Evolutionary conservation across 208 protist genomes (phyloP).

Genomic region (Blechomonas ayalai): DNA sequence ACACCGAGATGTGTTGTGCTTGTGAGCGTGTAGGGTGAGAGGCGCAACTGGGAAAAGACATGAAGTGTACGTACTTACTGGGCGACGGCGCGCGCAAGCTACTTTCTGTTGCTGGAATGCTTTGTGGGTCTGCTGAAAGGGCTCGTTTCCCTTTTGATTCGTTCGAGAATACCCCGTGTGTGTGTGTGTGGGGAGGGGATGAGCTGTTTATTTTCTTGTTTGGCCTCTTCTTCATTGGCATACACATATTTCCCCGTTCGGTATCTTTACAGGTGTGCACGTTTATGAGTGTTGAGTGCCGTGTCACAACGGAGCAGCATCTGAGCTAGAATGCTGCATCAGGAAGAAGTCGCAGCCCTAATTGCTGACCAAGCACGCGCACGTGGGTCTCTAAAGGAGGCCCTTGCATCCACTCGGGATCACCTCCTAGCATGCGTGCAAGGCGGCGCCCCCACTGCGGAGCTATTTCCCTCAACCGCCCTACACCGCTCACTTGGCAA

Average conservation of each 20-base stretch:
- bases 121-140: no score
- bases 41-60: no score
- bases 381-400: conserved; percentile 15
- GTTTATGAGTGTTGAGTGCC: conserved; percentile 2
- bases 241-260: neutral
- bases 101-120: no score
- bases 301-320: neutral
- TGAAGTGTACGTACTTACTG: no score
- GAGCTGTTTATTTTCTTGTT: conserved; percentile 1
- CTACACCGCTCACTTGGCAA: conserved; percentile 8
- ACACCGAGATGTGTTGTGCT: no score
- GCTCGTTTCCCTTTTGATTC: no score
- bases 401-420: conserved; percentile 18
- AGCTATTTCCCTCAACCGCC: conserved; percentile 34
- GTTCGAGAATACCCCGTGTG: no score
- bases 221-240: neutral
- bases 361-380: conserved; percentile 22
- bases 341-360: conserved; percentile 14
- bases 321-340: conserved; percentile 11
- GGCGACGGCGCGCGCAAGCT: no score
- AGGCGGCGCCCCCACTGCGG: neutral
- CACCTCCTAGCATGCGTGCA: conserved; percentile 4
- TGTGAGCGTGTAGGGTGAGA: no score
- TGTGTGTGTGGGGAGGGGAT: no score
- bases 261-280: neutral